Base-by-base conservation (phyloP, 352 stramenopile species). In the Pythium plurisporium region DNA sequence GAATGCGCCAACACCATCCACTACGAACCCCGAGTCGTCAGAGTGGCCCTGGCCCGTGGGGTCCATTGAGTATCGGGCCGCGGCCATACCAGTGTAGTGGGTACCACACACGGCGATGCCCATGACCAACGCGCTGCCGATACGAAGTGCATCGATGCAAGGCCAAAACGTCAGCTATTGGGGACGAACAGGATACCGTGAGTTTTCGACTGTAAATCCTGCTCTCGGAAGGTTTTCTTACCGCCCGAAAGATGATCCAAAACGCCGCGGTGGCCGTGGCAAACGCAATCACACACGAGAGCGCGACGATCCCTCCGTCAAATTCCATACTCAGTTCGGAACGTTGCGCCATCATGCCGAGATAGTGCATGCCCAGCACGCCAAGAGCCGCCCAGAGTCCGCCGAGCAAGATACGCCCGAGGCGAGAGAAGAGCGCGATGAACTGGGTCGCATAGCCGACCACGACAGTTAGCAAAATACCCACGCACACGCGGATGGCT, bases 161-260 rank as follows among this genome's bases (percentile, higher is more conserved):
- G 77, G 75, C 64, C 70, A 87, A 45, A 89, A 87, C 12, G 79
- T 86, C 12, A 89, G 52, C 70, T 87, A 33, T 9, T n/a, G n/a
- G n/a, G n/a, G n/a, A n/a, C n/a, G n/a, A n/a, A n/a, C n/a, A n/a
- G n/a, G n/a, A n/a, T n/a, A n/a, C 34, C 2, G 12, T 12, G 11
- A 22, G 14, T 31, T 22, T 2, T 44, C 5, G 26, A 25, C 9
- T 38, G 15, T 38, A 15, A 15, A 38, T 38, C 15, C 33, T 15
- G 33, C 15, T 15, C 33, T 38, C 33, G 15, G 15, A 38, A 38
- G 9, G 33, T 38, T n/a, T 38, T 31, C 58, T 22, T 65, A 88
- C 78, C 30, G 67, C 76, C 36, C 80, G 80, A 31, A 88, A 90
- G n/a, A 90, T 46, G 56, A 88, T 90, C 80, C 77, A 90, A 37